These are phyloP conservation scores for Hevea brasiliensis DNA, from an alignment of 345 rosid genomes.

Conservation along the genomic window DNA sequence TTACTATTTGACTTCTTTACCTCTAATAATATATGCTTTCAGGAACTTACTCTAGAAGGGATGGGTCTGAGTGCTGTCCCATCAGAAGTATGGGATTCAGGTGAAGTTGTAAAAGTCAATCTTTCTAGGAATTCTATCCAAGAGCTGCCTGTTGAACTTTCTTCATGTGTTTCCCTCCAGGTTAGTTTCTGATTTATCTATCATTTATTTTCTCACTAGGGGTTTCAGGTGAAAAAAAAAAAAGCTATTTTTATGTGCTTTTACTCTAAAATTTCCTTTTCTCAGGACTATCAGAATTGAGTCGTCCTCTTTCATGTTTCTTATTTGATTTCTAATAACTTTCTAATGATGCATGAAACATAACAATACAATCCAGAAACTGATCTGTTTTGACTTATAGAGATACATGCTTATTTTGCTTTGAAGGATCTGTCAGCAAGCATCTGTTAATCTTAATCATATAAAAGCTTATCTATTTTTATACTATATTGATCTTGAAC, in stretches of 20 bases:
- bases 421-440: neutral
- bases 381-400: neutral
- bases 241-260: no score
- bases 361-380: neutral
- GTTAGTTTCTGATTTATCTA: conserved; percentile 32
- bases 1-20: no score
- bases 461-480: neutral
- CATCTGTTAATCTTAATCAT: neutral
- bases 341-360: neutral
- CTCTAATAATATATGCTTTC: conserved; percentile 4
- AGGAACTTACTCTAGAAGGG: conserved; percentile 84
- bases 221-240: neutral
- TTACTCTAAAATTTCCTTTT: neutral
- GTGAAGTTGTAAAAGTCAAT: conserved; percentile 67
- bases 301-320: no score
- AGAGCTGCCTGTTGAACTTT: conserved; percentile 75
- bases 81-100: conserved; percentile 78
- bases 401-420: neutral
- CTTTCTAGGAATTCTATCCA: conserved; percentile 81
- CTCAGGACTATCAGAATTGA: neutral
- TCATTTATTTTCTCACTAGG: neutral
- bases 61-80: conserved; percentile 68
- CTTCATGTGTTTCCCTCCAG: conserved; percentile 67
- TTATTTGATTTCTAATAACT: no score
- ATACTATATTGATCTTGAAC: neutral